These are phyloP conservation scores for Suillus lakei DNA, from an alignment of 768 basidiomycete genomes.

Conservation along the genomic window DNA sequence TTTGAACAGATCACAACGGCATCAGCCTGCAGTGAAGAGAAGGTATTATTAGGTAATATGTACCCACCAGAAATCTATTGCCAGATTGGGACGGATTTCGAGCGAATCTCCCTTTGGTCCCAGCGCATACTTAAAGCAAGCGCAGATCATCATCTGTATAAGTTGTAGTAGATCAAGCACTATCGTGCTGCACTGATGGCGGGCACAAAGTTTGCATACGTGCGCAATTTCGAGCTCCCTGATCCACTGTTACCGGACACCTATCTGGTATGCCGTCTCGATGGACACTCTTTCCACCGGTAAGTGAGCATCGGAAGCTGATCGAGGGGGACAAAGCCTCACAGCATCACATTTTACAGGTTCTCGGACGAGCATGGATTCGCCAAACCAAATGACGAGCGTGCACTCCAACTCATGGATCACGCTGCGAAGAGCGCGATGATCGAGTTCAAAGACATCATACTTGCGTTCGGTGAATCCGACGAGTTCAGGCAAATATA, in stretches of 20 bases:
- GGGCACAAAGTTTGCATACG: conserved; percentile 91
- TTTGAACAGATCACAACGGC: background rate
- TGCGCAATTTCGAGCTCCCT: conserved; percentile 85
- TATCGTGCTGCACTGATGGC: conserved; percentile 63
- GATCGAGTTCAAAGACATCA: conserved; percentile 81
- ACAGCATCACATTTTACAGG: conserved; percentile 41
- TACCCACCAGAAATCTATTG: too few relatives aligned
- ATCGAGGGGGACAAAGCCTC: background rate
- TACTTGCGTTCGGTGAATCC: conserved; percentile 93
- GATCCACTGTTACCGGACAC: conserved; percentile 85
- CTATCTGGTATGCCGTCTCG: conserved; percentile 84
- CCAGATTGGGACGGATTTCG: background rate
- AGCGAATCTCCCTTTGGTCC: background rate
- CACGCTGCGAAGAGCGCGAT: conserved; percentile 82
- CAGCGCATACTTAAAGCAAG: background rate
- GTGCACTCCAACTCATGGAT: conserved; percentile 92
- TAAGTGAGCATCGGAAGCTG: conserved; percentile 37
- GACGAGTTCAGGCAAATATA: conserved; percentile 88
- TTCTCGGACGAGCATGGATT: conserved; percentile 87
- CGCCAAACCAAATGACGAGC: conserved; percentile 88
- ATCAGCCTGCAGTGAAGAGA: too few relatives aligned
- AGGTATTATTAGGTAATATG: too few relatives aligned
- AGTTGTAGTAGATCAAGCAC: background rate
- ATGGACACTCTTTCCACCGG: conserved; percentile 96
- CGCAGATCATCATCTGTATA: background rate